Conservation (phyloP, 1,284 basidiomycete genomes). For the Trichosporon sp. region DNA sequence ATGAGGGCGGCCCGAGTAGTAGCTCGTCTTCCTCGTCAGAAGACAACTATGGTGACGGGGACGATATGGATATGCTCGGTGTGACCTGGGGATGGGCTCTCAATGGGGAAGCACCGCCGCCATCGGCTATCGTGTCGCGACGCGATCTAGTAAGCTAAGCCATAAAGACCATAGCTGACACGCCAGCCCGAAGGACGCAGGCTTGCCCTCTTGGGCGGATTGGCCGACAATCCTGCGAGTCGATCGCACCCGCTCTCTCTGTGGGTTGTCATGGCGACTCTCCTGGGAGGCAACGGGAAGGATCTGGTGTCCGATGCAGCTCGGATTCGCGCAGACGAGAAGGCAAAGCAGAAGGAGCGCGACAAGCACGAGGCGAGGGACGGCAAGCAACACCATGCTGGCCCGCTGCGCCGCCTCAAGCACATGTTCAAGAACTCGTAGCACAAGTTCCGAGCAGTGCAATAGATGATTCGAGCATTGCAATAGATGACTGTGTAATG, state of each 20-base stretch:
- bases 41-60: neutral
- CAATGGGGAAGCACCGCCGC: slow-evolving; percentile 46
- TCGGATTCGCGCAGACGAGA: slow-evolving; percentile 2
- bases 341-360: neutral
- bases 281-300: neutral
- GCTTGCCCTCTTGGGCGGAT: slow-evolving; percentile 43
- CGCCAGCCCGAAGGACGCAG: slow-evolving; percentile 37
- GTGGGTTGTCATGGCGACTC: slow-evolving; percentile 9
- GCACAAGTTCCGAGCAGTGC: neutral
- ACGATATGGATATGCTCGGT: neutral
- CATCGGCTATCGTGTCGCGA: slow-evolving; percentile 43
- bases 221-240: slow-evolving; percentile 34
- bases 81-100: slow-evolving; percentile 44
- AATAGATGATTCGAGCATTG: neutral
- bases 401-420: neutral
- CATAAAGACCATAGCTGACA: neutral
- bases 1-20: slow-evolving; percentile 8
- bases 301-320: neutral
- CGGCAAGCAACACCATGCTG: neutral
- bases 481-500: neutral
- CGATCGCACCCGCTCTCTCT: slow-evolving; percentile 11
- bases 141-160: slow-evolving; percentile 41
- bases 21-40: neutral
- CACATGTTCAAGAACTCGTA: neutral
- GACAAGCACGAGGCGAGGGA: neutral